Evolutionary conservation across 2,329 filamentous ascomycete genomes (phyloP).

Genomic region (Lasiodiplodia sp.): DNA sequence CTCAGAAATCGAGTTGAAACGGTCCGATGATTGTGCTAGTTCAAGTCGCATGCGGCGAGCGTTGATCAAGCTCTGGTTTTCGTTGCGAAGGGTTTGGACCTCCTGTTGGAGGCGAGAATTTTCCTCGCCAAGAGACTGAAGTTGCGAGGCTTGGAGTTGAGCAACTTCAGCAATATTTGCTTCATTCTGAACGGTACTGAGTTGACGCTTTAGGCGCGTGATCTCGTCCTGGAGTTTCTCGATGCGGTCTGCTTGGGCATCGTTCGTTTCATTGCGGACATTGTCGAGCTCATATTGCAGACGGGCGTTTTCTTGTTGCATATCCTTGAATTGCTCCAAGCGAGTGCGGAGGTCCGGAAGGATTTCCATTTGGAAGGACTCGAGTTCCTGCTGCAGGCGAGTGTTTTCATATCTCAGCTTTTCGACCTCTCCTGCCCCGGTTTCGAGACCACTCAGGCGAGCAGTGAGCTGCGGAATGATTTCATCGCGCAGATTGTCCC

Average conservation of each 20-base stretch:
- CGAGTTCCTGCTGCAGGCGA: slow-evolving; percentile 86
- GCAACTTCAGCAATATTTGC: slow-evolving; percentile 65
- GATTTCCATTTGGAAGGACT: slow-evolving; percentile 48
- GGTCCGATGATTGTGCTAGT: slow-evolving; percentile 51
- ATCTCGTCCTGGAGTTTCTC: slow-evolving; percentile 28
- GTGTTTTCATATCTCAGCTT: slow-evolving; percentile 80
- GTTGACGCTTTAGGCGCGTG: slow-evolving; percentile 20
- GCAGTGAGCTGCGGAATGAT: slow-evolving; percentile 80
- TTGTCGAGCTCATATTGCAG: slow-evolving; percentile 55
- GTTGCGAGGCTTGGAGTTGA: slow-evolving; percentile 75
- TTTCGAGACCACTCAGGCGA: slow-evolving; percentile 79
- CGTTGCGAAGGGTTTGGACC: slow-evolving; percentile 62
- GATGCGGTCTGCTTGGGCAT: slow-evolving; percentile 26
- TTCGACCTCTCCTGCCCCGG: slow-evolving; percentile 74
- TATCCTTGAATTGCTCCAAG: slow-evolving; percentile 61
- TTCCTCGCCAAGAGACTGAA: slow-evolving; percentile 78
- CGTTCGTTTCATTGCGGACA: slow-evolving; percentile 26
- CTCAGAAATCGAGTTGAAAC: slow-evolving; percentile 69
- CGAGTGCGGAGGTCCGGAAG: slow-evolving; percentile 25
- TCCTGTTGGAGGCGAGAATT: slow-evolving; percentile 77
- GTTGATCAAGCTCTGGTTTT: slow-evolving; percentile 66
- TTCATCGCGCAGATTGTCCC: slow-evolving; percentile 90
- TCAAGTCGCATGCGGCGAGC: slow-evolving; percentile 59
- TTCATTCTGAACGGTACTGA: slow-evolving; percentile 27
- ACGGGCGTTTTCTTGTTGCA: slow-evolving; percentile 77